phyloP scores from a whole-genome alignment of 2,329 filamentous ascomycete species.

The Nemania abortiva region DNA sequence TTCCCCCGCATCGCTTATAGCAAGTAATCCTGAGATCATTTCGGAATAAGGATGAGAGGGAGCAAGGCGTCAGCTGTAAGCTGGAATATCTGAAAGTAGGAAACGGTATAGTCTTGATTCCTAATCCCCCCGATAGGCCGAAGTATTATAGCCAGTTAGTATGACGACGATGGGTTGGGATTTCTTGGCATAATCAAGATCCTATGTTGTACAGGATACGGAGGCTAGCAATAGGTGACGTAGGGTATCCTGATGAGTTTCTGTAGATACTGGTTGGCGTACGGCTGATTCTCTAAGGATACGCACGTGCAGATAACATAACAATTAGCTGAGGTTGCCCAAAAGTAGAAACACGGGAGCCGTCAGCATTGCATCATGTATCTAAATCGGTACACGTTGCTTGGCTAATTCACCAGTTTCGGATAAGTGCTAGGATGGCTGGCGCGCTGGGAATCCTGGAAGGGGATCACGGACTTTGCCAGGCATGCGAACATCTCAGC shows the following conservation, averaged over 20 bases:
- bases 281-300: not conserved
- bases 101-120: no score
- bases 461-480: conserved; percentile 2
- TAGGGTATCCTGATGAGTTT: not conserved
- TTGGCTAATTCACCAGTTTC: not conserved
- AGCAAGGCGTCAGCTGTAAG: conserved; percentile 9
- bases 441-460: conserved; percentile 6
- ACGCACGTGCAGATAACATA: not conserved
- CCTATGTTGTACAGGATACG: not conserved
- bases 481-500: conserved; percentile 20
- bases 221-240: not conserved
- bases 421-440: conserved; percentile 1
- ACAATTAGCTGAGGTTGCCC: not conserved
- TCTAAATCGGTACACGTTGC: not conserved
- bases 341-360: not conserved
- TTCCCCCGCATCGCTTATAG: not conserved
- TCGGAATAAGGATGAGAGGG: not conserved
- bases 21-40: not conserved
- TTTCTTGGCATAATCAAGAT: not conserved
- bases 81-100: not conserved
- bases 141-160: no score
- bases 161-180: not conserved
- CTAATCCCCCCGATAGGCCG: no score
- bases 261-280: not conserved
- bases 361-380: conserved; percentile 1